Base-by-base conservation (phyloP, 768 basidiomycete genomes). In the Suillus subluteus region DNA sequence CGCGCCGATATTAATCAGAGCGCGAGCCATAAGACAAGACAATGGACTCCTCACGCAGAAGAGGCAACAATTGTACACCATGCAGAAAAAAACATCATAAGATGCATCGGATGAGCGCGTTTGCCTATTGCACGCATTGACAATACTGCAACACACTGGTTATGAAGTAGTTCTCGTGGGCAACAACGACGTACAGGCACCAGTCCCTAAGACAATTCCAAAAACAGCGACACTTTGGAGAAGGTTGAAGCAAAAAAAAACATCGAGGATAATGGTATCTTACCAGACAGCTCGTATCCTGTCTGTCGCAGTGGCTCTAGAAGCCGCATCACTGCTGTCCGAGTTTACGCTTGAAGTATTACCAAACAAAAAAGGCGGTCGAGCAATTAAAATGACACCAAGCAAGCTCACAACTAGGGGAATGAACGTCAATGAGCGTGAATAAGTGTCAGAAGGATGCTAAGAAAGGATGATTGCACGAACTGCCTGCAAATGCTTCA, bases 331-430 rank as follows among this genome's bases (percentile, higher is more conserved):
- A n/a, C 23, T 61, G 23, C 65, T 67, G 18, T 41, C 62, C 13
- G 37, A 43, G 18, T 58, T 56, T 15, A 35, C 38, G 4, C 38
- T 23, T 35, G 55, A 43, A 37, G 67, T 59, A 64, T 67, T 64
- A 4, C 89, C 90, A 70, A 98, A 96, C 8, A 98, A 70, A 62
- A 88, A 87, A 1, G 83, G 79, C 0, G 95, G 95, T 43, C 92
- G 83, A 13, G 94, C 92, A 61, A 98, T 94, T 9, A 95, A 81
- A 16, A 96, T 75, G 11, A 95, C 93, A 0, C 95, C 95, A 11
- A 85, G 52, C 40, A 96, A 82, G 75, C 92, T 90, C 58, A 84
- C 82, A 9, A 90, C 86, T 86, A 71, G 7, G 23, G 55, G 26
- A 61, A 48, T 62, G 21, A 55, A 23, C 43, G n/a, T 43, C 7